A percentile compares a stretch with the other conserved stretches of the same genome.
Evolutionary conservation across 768 basidiomycete species (phyloP).

Genomic region (Rickenella mellea): DNA sequence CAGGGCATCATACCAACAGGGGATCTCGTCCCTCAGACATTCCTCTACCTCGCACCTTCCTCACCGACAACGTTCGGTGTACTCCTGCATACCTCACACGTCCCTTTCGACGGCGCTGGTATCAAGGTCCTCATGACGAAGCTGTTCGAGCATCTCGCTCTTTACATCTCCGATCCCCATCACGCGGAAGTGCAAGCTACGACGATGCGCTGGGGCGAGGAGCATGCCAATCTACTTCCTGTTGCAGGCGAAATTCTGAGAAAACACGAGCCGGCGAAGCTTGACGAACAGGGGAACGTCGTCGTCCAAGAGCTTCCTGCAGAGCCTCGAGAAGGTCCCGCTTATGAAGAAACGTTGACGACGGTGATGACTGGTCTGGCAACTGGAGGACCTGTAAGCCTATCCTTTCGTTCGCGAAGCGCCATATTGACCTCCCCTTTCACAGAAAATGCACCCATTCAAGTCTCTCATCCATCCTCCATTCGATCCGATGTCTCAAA

Average conservation of each 20-base stretch:
- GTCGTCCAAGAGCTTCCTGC: slow-evolving; percentile 4
- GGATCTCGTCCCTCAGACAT: slow-evolving; percentile 13
- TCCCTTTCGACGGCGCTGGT: slow-evolving; percentile 16
- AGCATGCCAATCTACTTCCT: slow-evolving; percentile 14
- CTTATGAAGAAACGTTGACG: slow-evolving; percentile 8
- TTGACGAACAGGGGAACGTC: background rate
- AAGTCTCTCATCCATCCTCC: background rate
- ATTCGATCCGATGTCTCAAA: background rate
- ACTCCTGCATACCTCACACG: slow-evolving; percentile 15
- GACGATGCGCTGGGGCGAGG: slow-evolving; percentile 10
- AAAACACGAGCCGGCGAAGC: background rate
- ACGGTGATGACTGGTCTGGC: slow-evolving; percentile 1
- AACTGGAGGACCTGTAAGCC: background rate
- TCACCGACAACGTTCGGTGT: slow-evolving; percentile 10
- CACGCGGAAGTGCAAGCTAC: background rate
- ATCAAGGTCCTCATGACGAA: slow-evolving; percentile 12
- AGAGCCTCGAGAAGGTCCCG: slow-evolving; percentile 9
- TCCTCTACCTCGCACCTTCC: slow-evolving; percentile 12
- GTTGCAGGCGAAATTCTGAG: background rate
- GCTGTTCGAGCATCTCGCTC: slow-evolving; percentile 7
- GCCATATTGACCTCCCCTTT: background rate
- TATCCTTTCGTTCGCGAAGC: background rate
- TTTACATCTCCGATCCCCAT: slow-evolving; percentile 2
- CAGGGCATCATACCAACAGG: slow-evolving; percentile 8
- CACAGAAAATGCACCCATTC: background rate